Conservation (phyloP, 768 basidiomycete species). For the Sarcomyxa edulis region DNA sequence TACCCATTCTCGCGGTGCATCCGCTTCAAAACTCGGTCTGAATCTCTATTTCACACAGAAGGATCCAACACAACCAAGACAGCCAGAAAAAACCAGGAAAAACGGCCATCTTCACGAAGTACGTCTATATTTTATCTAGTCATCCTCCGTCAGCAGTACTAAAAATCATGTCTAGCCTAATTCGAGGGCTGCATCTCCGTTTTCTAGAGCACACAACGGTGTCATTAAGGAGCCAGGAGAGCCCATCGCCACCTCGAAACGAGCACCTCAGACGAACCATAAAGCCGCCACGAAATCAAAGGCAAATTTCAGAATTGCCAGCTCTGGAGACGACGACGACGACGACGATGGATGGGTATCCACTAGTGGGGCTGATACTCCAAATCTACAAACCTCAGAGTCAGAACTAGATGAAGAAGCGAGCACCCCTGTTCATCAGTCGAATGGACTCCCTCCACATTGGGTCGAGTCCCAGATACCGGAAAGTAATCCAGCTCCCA, state of each 20-base stretch:
- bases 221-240: neutral
- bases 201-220: conserved; percentile 15
- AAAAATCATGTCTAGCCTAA: conserved; percentile 1
- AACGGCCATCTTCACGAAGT: conserved; percentile 39
- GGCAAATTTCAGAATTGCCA: conserved; percentile 55
- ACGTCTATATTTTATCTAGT: conserved; percentile 15
- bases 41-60: conserved; percentile 71
- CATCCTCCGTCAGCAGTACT: conserved; percentile 10
- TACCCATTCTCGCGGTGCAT: conserved; percentile 61
- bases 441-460: conserved; percentile 1
- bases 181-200: conserved; percentile 12
- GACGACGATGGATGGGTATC: conserved; percentile 77
- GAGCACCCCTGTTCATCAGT: conserved; percentile 6
- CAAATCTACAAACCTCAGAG: too few species aligned
- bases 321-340: conserved; percentile 33
- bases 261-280: conserved; percentile 12
- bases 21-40: conserved; percentile 50
- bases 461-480: neutral
- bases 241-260: neutral
- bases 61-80: conserved; percentile 37
- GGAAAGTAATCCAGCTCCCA: neutral
- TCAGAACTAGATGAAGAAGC: conserved; percentile 18
- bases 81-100: conserved; percentile 52
- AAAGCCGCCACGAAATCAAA: conserved; percentile 33
- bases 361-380: conserved; percentile 70